Evolutionary conservation across 495 filamentous ascomycete species (phyloP).

Genomic region (Friedmanniomyces simplex): DNA sequence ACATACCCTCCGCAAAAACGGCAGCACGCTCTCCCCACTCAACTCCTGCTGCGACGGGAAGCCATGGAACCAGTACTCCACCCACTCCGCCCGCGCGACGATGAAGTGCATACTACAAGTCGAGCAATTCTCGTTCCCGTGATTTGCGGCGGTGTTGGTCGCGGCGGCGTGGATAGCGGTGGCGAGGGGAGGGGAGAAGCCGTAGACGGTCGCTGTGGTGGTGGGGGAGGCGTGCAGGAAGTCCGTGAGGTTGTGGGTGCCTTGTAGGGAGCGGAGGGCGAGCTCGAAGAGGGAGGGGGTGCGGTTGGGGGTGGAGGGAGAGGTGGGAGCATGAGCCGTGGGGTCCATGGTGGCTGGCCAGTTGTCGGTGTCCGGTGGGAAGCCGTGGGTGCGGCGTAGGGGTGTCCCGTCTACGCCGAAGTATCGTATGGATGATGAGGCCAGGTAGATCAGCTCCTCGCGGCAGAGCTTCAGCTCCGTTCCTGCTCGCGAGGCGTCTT

Average conservation of each 20-base stretch:
- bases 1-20: slow-evolving; percentile 54
- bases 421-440: slow-evolving; percentile 16
- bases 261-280: slow-evolving; percentile 38
- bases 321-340: neutral
- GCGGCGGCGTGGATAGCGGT: slow-evolving; percentile 10
- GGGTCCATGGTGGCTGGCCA: slow-evolving; percentile 3
- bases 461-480: slow-evolving; percentile 6
- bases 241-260: slow-evolving; percentile 24
- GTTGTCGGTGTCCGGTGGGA: neutral
- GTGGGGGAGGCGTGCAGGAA: slow-evolving; percentile 32
- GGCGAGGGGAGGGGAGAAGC: slow-evolving; percentile 17
- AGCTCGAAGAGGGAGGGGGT: slow-evolving; percentile 49
- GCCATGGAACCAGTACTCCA: slow-evolving; percentile 58
- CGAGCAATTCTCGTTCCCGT: slow-evolving; percentile 48
- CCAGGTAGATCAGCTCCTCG: slow-evolving; percentile 21
- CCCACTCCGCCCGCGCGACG: slow-evolving; percentile 54
- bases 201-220: slow-evolving; percentile 20
- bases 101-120: slow-evolving; percentile 49
- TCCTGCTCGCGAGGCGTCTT: slow-evolving; percentile 2
- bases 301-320: slow-evolving; percentile 21
- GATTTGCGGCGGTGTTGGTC: slow-evolving; percentile 36
- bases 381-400: slow-evolving; percentile 1
- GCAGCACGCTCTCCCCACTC: slow-evolving; percentile 37
- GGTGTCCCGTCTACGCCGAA: slow-evolving; percentile 39
- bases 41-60: slow-evolving; percentile 3